A percentile compares a stretch with the other conserved stretches of the same genome.
These are phyloP conservation scores for Lenwebbia sp. DNA, from an alignment of 345 rosid species.

Conservation along the genomic window DNA sequence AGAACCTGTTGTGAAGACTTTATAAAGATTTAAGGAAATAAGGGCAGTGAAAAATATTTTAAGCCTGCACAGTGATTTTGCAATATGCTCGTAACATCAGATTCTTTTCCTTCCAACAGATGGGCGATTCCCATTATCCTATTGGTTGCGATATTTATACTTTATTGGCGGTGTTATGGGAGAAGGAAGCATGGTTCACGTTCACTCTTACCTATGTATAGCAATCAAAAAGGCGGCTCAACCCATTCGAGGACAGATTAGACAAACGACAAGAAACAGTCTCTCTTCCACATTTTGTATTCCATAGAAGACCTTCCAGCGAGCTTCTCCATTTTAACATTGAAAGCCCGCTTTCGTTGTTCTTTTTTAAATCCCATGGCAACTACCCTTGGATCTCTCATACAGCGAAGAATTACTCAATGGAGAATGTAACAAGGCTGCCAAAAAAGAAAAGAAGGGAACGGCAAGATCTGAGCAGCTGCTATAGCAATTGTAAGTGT, in stretches of 20 bases:
- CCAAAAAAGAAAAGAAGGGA: neutral
- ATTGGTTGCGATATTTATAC: conserved; percentile 29
- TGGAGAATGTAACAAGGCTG: neutral
- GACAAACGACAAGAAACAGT: neutral
- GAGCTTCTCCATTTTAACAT: conserved; percentile 15
- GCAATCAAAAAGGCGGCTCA: conserved; percentile 36
- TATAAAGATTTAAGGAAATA: neutral
- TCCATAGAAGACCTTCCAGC: neutral
- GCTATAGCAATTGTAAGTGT: neutral
- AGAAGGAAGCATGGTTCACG: conserved; percentile 60
- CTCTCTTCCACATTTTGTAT: neutral
- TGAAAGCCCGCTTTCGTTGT: conserved; percentile 14
- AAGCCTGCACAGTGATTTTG: neutral
- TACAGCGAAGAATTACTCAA: neutral
- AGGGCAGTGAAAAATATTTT: neutral
- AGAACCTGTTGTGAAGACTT: neutral
- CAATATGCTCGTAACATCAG: neutral
- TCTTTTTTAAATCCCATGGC: neutral
- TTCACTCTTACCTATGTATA: conserved; percentile 74
- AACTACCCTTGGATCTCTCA: neutral
- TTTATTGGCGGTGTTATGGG: conserved; percentile 84
- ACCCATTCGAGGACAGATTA: conserved; percentile 74
- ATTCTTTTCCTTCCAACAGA: conserved; percentile 24
- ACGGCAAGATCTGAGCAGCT: neutral
- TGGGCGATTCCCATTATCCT: conserved; percentile 82